phyloP scores from a whole-genome alignment of 768 basidiomycete species.

The Lepiota venenata region DNA sequence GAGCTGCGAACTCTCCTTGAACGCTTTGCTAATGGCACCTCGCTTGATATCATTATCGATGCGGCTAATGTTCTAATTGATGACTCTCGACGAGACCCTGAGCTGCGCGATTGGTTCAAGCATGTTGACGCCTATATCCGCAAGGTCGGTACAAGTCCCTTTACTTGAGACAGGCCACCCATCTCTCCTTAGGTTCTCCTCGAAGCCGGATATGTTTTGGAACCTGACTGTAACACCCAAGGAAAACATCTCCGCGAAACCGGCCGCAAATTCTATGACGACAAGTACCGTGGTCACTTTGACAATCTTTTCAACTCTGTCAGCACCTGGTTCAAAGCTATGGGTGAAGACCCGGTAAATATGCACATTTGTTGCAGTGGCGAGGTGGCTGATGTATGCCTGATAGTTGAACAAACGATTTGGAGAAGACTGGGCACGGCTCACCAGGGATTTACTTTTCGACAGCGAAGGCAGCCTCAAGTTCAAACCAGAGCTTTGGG shows the following conservation, averaged over 20 bases:
- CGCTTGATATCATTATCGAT: conserved; percentile 65
- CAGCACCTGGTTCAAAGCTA: conserved; percentile 77
- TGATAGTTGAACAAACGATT: conserved; percentile 61
- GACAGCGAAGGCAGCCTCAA: conserved; percentile 76
- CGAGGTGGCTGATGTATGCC: background rate
- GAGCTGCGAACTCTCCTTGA: conserved; percentile 84
- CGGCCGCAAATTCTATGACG: conserved; percentile 77
- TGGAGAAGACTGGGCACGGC: conserved; percentile 77
- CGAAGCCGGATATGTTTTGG: conserved; percentile 84
- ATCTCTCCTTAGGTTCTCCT: conserved; percentile 52
- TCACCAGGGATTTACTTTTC: conserved; percentile 84
- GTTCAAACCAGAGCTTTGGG: conserved; percentile 89
- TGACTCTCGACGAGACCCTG: conserved; percentile 72
- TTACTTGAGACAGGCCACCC: background rate
- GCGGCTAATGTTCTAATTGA: conserved; percentile 69
- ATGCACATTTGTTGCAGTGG: background rate
- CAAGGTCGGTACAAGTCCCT: conserved; percentile 37
- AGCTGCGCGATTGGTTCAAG: conserved; percentile 72
- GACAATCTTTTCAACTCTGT: conserved; percentile 73
- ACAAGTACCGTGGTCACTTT: conserved; percentile 64
- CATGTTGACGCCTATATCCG: conserved; percentile 60
- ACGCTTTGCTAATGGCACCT: conserved; percentile 79
- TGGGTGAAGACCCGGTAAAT: conserved; percentile 74
- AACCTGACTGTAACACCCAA: conserved; percentile 66
- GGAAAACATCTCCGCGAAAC: conserved; percentile 61